These are phyloP conservation scores for Fulvia fulva DNA, from an alignment of 2,329 filamentous ascomycete genomes.

Conservation along the genomic window DNA sequence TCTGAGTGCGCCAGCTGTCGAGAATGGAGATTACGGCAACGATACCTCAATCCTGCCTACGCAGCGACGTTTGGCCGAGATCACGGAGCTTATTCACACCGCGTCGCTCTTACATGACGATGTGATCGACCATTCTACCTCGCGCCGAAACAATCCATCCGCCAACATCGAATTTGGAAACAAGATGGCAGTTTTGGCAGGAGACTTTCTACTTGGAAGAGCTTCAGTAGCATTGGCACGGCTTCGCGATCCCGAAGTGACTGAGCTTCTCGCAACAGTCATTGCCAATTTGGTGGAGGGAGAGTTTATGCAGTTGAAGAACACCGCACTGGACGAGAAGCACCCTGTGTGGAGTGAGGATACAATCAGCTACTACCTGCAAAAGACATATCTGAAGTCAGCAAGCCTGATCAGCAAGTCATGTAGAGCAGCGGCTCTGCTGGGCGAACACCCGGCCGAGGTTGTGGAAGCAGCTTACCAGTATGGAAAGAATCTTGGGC, in stretches of 20 bases:
- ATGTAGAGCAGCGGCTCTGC: conserved; percentile 80
- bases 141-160: conserved; percentile 76
- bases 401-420: conserved; percentile 95
- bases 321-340: conserved; percentile 82
- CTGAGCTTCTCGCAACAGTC: conserved; percentile 88
- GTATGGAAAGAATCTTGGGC: conserved; percentile 88
- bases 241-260: conserved; percentile 86
- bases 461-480: conserved; percentile 88
- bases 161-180: conserved; percentile 96
- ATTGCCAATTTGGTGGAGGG: conserved; percentile 97
- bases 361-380: conserved; percentile 85
- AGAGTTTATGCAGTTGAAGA: conserved; percentile 99
- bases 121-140: conserved; percentile 89
- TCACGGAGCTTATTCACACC: conserved; percentile 95
- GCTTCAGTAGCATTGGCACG: conserved; percentile 91
- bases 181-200: conserved; percentile 97
- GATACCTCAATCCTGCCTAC: conserved; percentile 78
- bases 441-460: conserved; percentile 70
- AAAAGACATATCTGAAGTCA: conserved; percentile 98
- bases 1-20: conserved; percentile 49
- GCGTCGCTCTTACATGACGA: conserved; percentile 96
- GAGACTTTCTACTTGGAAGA: conserved; percentile 90
- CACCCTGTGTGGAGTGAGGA: conserved; percentile 84
- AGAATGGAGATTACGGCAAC: conserved; percentile 39
- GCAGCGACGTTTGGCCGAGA: conserved; percentile 88